These are phyloP conservation scores for Triadica sebifera DNA, from an alignment of 345 rosid species.

Conservation along the genomic window DNA sequence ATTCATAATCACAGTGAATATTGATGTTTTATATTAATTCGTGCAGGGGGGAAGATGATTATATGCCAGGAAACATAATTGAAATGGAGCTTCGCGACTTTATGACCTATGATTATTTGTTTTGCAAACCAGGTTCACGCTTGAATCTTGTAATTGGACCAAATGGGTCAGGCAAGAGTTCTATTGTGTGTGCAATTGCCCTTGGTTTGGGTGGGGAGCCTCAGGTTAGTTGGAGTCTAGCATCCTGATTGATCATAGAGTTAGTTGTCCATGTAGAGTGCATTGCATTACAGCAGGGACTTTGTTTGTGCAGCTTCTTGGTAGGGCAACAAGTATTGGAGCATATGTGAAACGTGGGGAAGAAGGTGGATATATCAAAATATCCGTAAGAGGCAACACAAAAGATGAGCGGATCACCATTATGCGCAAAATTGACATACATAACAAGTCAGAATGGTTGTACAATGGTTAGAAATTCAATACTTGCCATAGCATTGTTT, in stretches of 20 bases:
- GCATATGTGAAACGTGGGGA: conserved; percentile 96
- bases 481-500: conserved; percentile 4
- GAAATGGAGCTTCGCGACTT: conserved; percentile 85
- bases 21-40: neutral
- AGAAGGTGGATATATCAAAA: conserved; percentile 65
- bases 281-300: neutral
- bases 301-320: conserved; percentile 63
- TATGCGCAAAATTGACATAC: conserved; percentile 70
- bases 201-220: conserved; percentile 95
- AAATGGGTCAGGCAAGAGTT: conserved; percentile 94
- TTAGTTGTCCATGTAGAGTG: conserved; percentile 1
- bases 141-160: conserved; percentile 94
- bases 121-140: conserved; percentile 82
- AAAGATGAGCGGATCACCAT: conserved; percentile 51
- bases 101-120: conserved; percentile 77
- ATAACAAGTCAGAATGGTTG: conserved; percentile 89
- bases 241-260: conserved; percentile 9
- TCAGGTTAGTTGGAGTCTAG: conserved; percentile 47
- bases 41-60: conserved; percentile 85
- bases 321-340: conserved; percentile 79
- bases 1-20: neutral
- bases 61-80: conserved; percentile 75
- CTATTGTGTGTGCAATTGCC: conserved; percentile 95
- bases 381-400: conserved; percentile 64
- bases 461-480: conserved; percentile 54